Conservation (phyloP, 2,329 filamentous ascomycete species). For the Exophiala lecanii-corni region DNA sequence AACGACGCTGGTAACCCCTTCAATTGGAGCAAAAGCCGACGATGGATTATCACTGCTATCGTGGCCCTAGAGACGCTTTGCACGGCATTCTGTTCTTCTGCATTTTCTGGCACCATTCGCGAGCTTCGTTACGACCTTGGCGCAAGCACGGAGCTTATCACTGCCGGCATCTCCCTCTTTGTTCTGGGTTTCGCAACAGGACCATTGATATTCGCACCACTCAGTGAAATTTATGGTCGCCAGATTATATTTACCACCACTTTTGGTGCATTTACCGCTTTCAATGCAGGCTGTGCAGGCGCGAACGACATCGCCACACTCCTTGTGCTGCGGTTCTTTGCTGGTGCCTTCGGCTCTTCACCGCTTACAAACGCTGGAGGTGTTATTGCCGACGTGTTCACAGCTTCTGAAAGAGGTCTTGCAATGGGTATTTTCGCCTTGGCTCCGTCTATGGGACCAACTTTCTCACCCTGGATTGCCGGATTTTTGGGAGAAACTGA, state of each 20-base stretch:
- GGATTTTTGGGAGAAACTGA: slow-evolving; percentile 61
- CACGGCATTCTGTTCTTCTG: slow-evolving; percentile 66
- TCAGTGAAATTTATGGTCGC: slow-evolving; percentile 60
- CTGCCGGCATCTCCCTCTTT: slow-evolving; percentile 61
- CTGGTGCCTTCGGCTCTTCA: slow-evolving; percentile 58
- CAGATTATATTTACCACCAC: slow-evolving; percentile 57
- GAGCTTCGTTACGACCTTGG: slow-evolving; percentile 50
- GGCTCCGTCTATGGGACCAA: slow-evolving; percentile 64
- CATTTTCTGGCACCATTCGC: slow-evolving; percentile 46
- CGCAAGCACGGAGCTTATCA: slow-evolving; percentile 45
- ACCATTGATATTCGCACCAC: slow-evolving; percentile 61
- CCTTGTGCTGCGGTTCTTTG: slow-evolving; percentile 64
- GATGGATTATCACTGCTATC: slow-evolving; percentile 62
- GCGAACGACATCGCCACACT: slow-evolving; percentile 56
- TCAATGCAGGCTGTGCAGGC: slow-evolving; percentile 58
- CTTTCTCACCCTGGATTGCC: slow-evolving; percentile 60
- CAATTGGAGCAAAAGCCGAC: slow-evolving; percentile 52
- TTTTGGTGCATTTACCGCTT: slow-evolving; percentile 55
- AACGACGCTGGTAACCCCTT: slow-evolving; percentile 65
- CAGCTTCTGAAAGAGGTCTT: slow-evolving; percentile 48
- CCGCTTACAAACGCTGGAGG: slow-evolving; percentile 60
- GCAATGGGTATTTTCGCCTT: slow-evolving; percentile 62
- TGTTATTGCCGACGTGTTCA: slow-evolving; percentile 58
- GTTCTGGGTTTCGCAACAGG: slow-evolving; percentile 59
- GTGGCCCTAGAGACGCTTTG: slow-evolving; percentile 63